Evolutionary conservation across 2,329 filamentous ascomycete genomes (phyloP).

Genomic region (Zymoseptoria pseudotritici): DNA sequence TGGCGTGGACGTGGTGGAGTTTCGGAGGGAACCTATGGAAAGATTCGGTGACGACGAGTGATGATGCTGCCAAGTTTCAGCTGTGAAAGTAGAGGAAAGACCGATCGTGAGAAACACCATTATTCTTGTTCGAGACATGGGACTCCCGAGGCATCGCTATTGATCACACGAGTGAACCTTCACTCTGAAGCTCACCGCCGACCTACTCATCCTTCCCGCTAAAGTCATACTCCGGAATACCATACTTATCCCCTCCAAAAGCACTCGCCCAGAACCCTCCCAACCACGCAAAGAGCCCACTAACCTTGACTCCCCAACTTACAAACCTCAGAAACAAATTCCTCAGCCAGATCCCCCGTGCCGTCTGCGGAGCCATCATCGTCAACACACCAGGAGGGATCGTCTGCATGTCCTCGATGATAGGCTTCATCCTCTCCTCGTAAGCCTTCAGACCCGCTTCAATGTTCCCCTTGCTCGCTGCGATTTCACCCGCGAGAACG

Average conservation of each 20-base stretch:
- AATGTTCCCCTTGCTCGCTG: conserved; percentile 20
- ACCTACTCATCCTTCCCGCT: neutral
- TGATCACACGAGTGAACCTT: no score
- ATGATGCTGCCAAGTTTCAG: neutral
- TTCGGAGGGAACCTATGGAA: no score
- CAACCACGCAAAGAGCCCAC: conserved; percentile 1
- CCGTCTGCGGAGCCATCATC: conserved; percentile 40
- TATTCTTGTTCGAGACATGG: no score
- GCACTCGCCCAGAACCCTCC: neutral
- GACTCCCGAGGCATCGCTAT: no score
- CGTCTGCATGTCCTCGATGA: conserved; percentile 34
- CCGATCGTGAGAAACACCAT: no score
- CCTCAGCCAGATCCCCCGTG: conserved; percentile 40
- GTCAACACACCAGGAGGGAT: conserved; percentile 28
- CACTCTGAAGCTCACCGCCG: no score
- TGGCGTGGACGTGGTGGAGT: no score
- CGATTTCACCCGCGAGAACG: conserved; percentile 47
- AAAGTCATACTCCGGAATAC: neutral
- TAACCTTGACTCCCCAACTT: neutral
- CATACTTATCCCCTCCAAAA: neutral
- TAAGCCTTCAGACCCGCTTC: conserved; percentile 39
- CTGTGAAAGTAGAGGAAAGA: neutral
- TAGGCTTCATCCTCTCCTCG: conserved; percentile 39
- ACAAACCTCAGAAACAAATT: conserved; percentile 24
- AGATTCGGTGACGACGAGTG: neutral